These are phyloP conservation scores for Botryosphaeria dothidea DNA, from an alignment of 2,329 filamentous ascomycete species.

Conservation along the genomic window DNA sequence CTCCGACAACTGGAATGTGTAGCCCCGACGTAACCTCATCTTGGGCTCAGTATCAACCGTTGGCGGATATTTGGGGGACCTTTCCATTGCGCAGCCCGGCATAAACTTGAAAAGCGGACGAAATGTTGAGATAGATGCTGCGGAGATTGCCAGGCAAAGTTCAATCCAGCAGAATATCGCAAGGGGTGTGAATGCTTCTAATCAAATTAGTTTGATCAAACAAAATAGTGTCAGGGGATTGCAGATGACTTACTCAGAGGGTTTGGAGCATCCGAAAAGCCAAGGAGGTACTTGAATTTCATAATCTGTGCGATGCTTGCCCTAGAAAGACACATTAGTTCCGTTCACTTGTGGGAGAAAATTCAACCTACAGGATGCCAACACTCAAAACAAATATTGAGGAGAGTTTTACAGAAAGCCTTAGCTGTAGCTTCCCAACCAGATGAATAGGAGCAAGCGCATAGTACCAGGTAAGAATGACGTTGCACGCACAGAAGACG, in stretches of 20 bases:
- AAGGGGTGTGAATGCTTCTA: background rate
- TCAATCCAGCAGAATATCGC: background rate
- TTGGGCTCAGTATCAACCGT: background rate
- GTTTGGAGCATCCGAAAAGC: background rate
- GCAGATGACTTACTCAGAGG: background rate
- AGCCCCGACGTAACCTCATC: background rate
- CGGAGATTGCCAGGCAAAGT: background rate
- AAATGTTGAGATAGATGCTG: background rate
- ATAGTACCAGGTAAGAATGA: conserved; percentile 7
- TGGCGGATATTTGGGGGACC: no score
- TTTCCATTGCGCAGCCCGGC: background rate
- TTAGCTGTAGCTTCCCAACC: conserved; percentile 8
- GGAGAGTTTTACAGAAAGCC: background rate
- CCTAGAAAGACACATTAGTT: background rate
- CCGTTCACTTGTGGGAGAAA: background rate
- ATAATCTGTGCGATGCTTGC: conserved; percentile 12
- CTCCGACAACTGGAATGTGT: background rate
- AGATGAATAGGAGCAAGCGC: conserved; percentile 1
- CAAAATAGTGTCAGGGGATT: background rate
- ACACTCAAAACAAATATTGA: background rate
- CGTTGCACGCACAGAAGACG: background rate
- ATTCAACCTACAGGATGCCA: background rate
- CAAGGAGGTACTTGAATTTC: background rate
- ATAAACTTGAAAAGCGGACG: background rate
- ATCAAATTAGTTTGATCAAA: background rate